These are phyloP conservation scores for Entamoeba dispar DNA, from an alignment of 208 protist genomes.

Conservation along the genomic window DNA sequence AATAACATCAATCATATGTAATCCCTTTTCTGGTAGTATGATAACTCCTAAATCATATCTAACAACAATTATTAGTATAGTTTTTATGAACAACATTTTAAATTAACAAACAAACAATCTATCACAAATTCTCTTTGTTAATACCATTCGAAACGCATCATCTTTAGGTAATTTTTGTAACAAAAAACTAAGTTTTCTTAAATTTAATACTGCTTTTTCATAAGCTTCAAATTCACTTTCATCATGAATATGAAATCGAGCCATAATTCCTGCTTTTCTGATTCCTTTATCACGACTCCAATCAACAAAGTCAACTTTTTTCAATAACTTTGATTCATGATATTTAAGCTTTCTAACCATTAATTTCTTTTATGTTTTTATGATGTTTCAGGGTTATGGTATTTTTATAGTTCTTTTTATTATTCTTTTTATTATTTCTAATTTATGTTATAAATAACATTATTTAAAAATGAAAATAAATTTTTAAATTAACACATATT, in stretches of 20 bases:
- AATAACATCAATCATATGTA: neutral
- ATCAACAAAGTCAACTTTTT: constrained; percentile 10
- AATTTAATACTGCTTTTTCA: neutral
- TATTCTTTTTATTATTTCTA: neutral
- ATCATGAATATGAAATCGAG: neutral
- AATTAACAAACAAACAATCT: neutral
- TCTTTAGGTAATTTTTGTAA: neutral
- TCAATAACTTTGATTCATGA: constrained; percentile 13
- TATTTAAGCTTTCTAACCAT: constrained; percentile 2
- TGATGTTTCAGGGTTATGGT: too few relatives aligned
- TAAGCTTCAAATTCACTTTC: constrained; percentile 9
- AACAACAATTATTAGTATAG: neutral
- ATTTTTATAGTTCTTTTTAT: too few relatives aligned
- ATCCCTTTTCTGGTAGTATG: neutral
- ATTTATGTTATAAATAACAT: neutral
- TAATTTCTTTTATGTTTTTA: neutral
- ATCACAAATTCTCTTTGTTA: neutral
- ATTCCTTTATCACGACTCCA: neutral
- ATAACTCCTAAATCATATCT: neutral
- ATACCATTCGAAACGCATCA: constrained; percentile 1
- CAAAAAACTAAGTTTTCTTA: neutral
- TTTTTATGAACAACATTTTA: neutral
- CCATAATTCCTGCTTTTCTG: neutral
- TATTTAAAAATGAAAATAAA: neutral
- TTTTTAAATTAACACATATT: neutral